Conservation (phyloP, 352 stramenopile species). For the Globisporangium okanoganense region DNA sequence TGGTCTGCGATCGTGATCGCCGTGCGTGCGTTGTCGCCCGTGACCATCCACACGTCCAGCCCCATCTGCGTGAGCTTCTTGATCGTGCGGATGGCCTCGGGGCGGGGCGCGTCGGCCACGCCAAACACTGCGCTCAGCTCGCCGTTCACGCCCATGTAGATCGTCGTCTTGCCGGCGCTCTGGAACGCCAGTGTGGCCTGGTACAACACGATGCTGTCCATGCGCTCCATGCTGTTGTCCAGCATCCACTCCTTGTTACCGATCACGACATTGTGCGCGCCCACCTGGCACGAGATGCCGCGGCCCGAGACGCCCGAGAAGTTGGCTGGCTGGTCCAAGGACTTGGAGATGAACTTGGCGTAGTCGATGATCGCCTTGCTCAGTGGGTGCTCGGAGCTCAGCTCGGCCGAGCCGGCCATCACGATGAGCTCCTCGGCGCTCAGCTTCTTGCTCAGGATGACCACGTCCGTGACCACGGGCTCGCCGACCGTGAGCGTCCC, state of each 20-base stretch:
- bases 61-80: constrained; percentile 89
- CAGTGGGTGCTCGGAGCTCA: constrained; percentile 93
- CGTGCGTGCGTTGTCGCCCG: constrained; percentile 96
- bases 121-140: constrained; percentile 78
- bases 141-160: constrained; percentile 92
- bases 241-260: constrained; percentile 91
- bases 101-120: constrained; percentile 84
- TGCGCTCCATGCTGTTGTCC: constrained; percentile 67
- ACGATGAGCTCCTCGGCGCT: constrained; percentile 84
- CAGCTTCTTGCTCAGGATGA: constrained; percentile 72
- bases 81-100: constrained; percentile 89
- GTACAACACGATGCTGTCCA: constrained; percentile 66
- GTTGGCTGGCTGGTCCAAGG: constrained; percentile 63
- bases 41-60: constrained; percentile 98
- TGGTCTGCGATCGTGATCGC: constrained; percentile 91
- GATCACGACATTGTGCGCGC: constrained; percentile 80
- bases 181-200: constrained; percentile 80
- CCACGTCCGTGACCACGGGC: constrained; percentile 84
- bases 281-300: constrained; percentile 78
- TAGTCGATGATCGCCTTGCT: constrained; percentile 92
- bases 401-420: constrained; percentile 90
- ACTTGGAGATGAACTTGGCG: constrained; percentile 78
- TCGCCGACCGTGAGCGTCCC: constrained; percentile 96
- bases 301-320: constrained; percentile 88
- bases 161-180: constrained; percentile 91